Evolutionary conservation across 805 yeast genomes (phyloP).

Genomic region (Huiozyma sinensis): DNA sequence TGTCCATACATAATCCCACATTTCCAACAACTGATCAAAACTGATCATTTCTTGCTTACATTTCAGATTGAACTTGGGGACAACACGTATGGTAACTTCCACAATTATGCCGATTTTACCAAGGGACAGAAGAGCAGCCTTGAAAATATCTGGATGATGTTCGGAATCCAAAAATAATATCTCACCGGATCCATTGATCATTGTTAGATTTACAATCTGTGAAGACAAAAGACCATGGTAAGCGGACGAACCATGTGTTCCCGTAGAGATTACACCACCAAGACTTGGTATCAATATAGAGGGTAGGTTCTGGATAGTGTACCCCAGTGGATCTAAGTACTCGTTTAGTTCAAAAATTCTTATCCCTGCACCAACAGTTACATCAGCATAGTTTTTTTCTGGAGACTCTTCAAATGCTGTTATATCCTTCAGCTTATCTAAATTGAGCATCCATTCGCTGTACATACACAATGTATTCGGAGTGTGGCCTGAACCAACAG

Average conservation of each 20-base stretch:
- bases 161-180: conserved; percentile 37
- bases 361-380: conserved; percentile 91
- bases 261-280: conserved; percentile 94
- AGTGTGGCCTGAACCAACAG: conserved; percentile 91
- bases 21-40: conserved; percentile 58
- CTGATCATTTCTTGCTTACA: conserved; percentile 73
- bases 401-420: conserved; percentile 36
- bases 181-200: conserved; percentile 71
- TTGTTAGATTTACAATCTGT: conserved; percentile 68
- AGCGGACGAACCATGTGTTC: conserved; percentile 93
- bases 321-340: conserved; percentile 46
- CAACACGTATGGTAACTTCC: conserved; percentile 71
- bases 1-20: conserved; percentile 76
- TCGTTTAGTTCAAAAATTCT: conserved; percentile 67
- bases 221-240: conserved; percentile 85
- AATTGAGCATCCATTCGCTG: conserved; percentile 74
- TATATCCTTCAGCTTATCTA: conserved; percentile 46
- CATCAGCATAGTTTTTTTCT: conserved; percentile 68
- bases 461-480: conserved; percentile 90
- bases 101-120: conserved; percentile 90
- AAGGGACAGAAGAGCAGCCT: conserved; percentile 73
- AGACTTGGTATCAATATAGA: conserved; percentile 88
- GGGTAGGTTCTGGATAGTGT: conserved; percentile 85
- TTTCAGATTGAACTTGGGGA: conserved; percentile 73
- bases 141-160: conserved; percentile 58